Base-by-base conservation (phyloP, 257 asterid species). In the Rubia yunnanensis region DNA sequence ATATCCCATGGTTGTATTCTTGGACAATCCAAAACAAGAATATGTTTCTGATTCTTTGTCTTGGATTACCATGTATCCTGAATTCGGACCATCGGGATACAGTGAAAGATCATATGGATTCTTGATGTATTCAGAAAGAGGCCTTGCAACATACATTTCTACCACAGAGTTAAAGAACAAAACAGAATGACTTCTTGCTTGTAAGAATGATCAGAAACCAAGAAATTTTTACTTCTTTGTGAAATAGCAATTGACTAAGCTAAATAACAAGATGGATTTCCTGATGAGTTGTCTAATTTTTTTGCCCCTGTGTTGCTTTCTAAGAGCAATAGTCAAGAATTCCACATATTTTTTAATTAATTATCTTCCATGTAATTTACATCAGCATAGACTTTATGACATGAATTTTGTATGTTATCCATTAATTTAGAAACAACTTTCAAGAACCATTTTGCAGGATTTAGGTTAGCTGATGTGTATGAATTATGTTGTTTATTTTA, bases 21-120 rank as follows among this genome's bases (percentile, higher is more conserved):
- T 79, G 69, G 77, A 76, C 35, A 63, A 53, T 10, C 92, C 96
- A 39, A 84, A 86, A 63, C 84, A 88, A 0, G 73, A 68, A 61
- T 88, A 76, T 0, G 80, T 81, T 60, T 76, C 83, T 0, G 86
- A 73, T 73, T 88, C 91, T 55, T 73, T 79, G 71, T 86, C 96
- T 59, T 81, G 89, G 63, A 86, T 73, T 1, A 86, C 85, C 3
- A 88, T 56, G 82, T 58, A 82, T 15, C 96, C 95, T 0, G 86
- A 81, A 63, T 82, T 81, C n/a, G 94, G 91, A 66, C 88, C 88
- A 30, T 82, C 85, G 0, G 88, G 86, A 0, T 35, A 59, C n/a
- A 63, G 60, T 2, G 67, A 41, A 10, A 76, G 46, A 2, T 39
- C 11, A 1, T 79, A 84, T 6, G 84, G 85, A 46, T 70, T 73